phyloP scores from a whole-genome alignment of 177 flowering plant species.

The Telopea speciosissima region DNA sequence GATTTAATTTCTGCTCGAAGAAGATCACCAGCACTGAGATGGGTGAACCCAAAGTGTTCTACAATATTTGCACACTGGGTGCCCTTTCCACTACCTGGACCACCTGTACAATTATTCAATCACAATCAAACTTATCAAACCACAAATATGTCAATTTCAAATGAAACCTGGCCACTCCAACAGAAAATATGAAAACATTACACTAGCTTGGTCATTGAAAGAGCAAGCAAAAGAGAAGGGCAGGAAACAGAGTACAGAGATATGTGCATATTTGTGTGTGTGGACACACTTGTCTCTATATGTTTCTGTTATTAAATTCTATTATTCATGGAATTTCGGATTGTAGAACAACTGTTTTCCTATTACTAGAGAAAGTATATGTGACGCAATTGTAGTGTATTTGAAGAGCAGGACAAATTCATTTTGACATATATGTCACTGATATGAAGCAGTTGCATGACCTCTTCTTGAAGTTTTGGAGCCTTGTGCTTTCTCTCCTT shows the following conservation, averaged over 20 bases:
- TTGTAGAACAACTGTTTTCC: not conserved
- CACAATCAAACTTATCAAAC: not conserved
- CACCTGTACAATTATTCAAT: slow-evolving; percentile 30
- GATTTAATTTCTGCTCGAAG: slow-evolving; percentile 52
- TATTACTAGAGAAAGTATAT: not conserved
- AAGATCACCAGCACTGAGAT: slow-evolving; percentile 60
- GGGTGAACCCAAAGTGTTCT: slow-evolving; percentile 41
- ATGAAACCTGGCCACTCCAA: not conserved
- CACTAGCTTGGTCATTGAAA: not conserved
- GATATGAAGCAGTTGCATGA: not conserved
- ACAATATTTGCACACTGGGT: slow-evolving; percentile 54
- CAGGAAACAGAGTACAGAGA: not conserved
- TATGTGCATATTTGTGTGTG: no score
- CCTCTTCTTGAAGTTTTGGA: not conserved
- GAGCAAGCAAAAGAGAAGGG: not conserved
- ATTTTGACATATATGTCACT: not conserved
- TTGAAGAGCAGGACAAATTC: not conserved
- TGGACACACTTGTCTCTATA: no score
- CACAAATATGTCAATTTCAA: no score
- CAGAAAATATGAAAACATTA: no score
- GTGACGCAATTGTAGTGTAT: not conserved
- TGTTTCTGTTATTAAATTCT: no score
- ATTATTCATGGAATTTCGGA: no score
- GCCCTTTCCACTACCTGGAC: slow-evolving; percentile 67
- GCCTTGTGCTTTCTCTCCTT: not conserved